These are phyloP conservation scores for Teratosphaeria epicoccoides DNA, from an alignment of 2,329 filamentous ascomycete species.

Conservation along the genomic window DNA sequence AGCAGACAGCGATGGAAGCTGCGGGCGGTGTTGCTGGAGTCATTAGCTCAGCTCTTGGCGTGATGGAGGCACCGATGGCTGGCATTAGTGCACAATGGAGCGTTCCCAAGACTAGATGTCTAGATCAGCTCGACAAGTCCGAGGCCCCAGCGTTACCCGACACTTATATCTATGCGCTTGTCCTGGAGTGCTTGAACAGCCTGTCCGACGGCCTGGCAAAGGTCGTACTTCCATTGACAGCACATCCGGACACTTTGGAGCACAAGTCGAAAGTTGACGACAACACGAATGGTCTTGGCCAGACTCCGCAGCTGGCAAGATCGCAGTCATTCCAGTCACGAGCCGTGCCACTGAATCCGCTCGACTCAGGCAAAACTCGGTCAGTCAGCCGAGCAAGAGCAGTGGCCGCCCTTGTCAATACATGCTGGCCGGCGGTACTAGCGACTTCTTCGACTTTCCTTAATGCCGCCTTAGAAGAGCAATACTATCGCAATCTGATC, in stretches of 20 bases:
- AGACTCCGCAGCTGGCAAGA: constrained; percentile 29
- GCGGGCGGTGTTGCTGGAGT: constrained; percentile 71
- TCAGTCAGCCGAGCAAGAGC: constrained; percentile 60
- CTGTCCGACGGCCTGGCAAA: constrained; percentile 88
- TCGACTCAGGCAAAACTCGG: constrained; percentile 63
- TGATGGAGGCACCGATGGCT: constrained; percentile 53
- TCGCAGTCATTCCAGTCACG: constrained; percentile 62
- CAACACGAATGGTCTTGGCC: constrained; percentile 23
- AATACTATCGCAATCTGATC: constrained; percentile 87
- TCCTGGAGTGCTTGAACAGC: constrained; percentile 77
- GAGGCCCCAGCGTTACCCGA: constrained; percentile 76
- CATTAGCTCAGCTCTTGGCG: constrained; percentile 60
- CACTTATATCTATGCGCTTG: constrained; percentile 85
- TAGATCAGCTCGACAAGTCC: constrained; percentile 88
- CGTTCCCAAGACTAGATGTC: constrained; percentile 70
- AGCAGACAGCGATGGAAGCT: constrained; percentile 82
- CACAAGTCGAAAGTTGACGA: constrained; percentile 17
- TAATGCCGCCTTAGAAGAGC: constrained; percentile 80
- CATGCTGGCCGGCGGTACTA: constrained; percentile 91
- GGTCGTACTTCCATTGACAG: constrained; percentile 82
- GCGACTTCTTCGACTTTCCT: constrained; percentile 93
- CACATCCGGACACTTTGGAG: constrained; percentile 39
- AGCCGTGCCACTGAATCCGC: constrained; percentile 72
- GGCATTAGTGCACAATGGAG: constrained; percentile 92
- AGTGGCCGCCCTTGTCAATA: constrained; percentile 72